phyloP scores from a whole-genome alignment of 345 rosid genomes.

The Leavenworthia alabamica region DNA sequence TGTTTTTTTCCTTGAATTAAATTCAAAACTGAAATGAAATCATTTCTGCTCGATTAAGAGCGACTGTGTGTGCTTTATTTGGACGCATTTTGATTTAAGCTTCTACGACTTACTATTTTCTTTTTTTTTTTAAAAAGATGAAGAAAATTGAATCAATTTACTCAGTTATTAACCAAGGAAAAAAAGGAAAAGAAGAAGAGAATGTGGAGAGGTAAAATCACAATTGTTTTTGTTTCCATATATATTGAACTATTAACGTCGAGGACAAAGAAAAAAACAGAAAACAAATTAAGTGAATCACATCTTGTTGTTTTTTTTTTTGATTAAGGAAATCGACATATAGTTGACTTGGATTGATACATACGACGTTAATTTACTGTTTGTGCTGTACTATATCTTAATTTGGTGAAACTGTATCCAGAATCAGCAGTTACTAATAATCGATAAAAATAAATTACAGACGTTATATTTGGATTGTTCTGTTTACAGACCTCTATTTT shows the following conservation, averaged over 20 bases:
- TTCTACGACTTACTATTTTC: neutral
- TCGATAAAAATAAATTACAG: neutral
- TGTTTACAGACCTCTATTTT: neutral
- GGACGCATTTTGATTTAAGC: slow-evolving; percentile 3
- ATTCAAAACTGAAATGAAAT: neutral
- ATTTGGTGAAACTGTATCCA: slow-evolving; percentile 15
- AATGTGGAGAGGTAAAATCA: slow-evolving; percentile 24
- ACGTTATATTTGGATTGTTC: slow-evolving; percentile 5
- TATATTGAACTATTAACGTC: slow-evolving; percentile 16
- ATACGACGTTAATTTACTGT: neutral
- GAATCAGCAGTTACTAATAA: slow-evolving; percentile 13
- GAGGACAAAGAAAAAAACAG: neutral
- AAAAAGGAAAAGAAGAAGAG: neutral
- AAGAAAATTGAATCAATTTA: neutral
- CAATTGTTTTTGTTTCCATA: neutral
- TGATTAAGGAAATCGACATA: no score
- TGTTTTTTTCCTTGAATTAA: neutral
- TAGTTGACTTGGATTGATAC: neutral
- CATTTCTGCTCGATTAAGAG: slow-evolving; percentile 4
- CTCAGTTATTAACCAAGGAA: neutral
- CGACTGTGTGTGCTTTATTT: neutral
- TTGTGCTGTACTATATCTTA: slow-evolving; percentile 13
- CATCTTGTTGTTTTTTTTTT: no score
- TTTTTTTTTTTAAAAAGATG: neutral
- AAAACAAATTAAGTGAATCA: slow-evolving; percentile 19